Base-by-base conservation (phyloP, 2,329 filamentous ascomycete genomes). In the Scedosporium apiospermum region DNA sequence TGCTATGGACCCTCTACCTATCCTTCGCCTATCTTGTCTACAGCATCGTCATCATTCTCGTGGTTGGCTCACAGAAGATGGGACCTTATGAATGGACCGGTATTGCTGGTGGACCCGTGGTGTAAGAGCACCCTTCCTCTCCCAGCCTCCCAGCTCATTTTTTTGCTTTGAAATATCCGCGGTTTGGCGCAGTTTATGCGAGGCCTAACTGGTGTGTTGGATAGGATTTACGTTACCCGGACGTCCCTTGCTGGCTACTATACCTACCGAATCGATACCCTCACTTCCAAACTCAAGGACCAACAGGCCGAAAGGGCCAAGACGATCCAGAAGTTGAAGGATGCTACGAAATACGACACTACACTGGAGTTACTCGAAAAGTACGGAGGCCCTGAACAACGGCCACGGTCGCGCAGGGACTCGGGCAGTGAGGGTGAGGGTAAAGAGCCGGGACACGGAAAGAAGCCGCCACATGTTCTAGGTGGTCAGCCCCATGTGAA, bases 271-370 rank as follows among this genome's bases (percentile, higher is more conserved):
- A 88, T 95, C 69, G 83, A 88, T 23, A 85, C 80, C 16, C 81
- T 90, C 10, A 84, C 88, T 67, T 74, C 80, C 46, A 83, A 88
- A 49, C 81, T 98, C 34, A 88, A 93, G 68, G 84, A 84, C 21
- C 82, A 93, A 42, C 86, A 93, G 69, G 84, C 86, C 62, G 90
- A 97, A 74, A 87, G 93, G 62, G 86, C 90, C 64, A 86, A 86
- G 68, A 96, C 93, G 1, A 98, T 99, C 67, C 89, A 96, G 72
- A 93, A 93, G 75, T 85, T 99, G 66, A 99, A 99, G 76, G 87
- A 89, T 64, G 93, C 93, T 27, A 99, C 95, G 41, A 96, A 90
- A 74, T 99, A 97, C 77, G 91, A 98, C 75, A 95, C 93, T 38
- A 99, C 95, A 1, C 86, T 96, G 70, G 87, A 97, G 72, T 77